Conservation (phyloP, 2,329 filamentous ascomycete species). For the Helotiales sp. region DNA sequence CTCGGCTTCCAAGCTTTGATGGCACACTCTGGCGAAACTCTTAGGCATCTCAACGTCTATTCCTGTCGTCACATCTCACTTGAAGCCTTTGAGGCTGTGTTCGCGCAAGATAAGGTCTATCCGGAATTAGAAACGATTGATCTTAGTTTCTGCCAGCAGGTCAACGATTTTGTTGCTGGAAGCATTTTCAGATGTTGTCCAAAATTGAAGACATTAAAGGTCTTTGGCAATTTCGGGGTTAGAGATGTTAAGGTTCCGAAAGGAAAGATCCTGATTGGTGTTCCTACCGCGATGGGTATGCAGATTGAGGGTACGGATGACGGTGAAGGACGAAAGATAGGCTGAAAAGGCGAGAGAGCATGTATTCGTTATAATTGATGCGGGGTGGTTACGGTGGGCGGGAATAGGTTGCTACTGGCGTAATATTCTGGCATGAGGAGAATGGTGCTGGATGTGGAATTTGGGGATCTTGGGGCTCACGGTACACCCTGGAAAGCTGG, state of each 20-base stretch:
- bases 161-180: constrained; percentile 65
- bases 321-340: constrained; percentile 25
- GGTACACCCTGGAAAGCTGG: too few species aligned
- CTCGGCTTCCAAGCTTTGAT: constrained; percentile 79
- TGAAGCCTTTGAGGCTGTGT: constrained; percentile 72
- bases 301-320: constrained; percentile 52
- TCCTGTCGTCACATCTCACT: constrained; percentile 80
- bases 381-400: neutral
- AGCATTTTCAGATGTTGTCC: constrained; percentile 66
- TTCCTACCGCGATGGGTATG: constrained; percentile 60
- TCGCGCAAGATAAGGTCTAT: constrained; percentile 61
- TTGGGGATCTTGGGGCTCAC: too few species aligned
- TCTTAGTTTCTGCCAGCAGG: constrained; percentile 71
- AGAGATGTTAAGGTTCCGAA: constrained; percentile 52
- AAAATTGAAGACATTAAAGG: constrained; percentile 56
- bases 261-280: constrained; percentile 56
- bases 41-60: constrained; percentile 74
- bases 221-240: constrained; percentile 67
- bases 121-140: constrained; percentile 71
- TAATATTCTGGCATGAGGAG: too few species aligned
- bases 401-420: neutral
- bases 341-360: neutral
- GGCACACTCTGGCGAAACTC: constrained; percentile 69
- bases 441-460: too few species aligned
- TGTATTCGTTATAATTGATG: neutral